These are phyloP conservation scores for Nadsonia fulvescens DNA, from an alignment of 805 yeast species.

Conservation along the genomic window DNA sequence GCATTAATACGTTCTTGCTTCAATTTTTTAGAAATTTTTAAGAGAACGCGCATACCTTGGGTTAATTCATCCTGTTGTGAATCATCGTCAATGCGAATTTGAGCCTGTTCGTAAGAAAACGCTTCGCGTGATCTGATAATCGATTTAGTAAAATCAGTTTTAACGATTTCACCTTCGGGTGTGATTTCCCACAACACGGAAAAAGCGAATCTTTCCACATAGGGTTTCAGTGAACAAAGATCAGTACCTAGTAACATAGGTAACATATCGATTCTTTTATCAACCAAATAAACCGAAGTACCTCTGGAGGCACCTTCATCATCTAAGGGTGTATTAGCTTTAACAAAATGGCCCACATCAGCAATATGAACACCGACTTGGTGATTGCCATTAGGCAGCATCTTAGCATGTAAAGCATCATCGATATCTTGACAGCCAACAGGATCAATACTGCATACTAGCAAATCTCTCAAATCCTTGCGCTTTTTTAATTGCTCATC, in stretches of 20 bases:
- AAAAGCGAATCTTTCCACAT: conserved; percentile 90
- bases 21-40: conserved; percentile 63
- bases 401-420: conserved; percentile 84
- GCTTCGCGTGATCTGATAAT: conserved; percentile 85
- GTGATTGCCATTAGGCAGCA: conserved; percentile 78
- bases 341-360: conserved; percentile 93
- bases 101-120: conserved; percentile 88
- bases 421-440: conserved; percentile 97
- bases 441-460: conserved; percentile 93
- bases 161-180: conserved; percentile 65
- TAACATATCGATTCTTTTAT: conserved; percentile 95
- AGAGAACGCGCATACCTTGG: conserved; percentile 67
- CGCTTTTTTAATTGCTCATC: conserved; percentile 31
- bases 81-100: conserved; percentile 68
- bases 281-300: conserved; percentile 91
- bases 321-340: conserved; percentile 80
- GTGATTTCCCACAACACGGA: conserved; percentile 93
- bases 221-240: conserved; percentile 84
- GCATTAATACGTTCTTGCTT: conserved; percentile 77
- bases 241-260: conserved; percentile 92
- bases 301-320: conserved; percentile 95
- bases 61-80: conserved; percentile 70
- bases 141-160: conserved; percentile 66
- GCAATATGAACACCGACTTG: conserved; percentile 99
- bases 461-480: conserved; percentile 69